Conservation (phyloP, 1,139 yeast species). For the Kodamaea sp. region DNA sequence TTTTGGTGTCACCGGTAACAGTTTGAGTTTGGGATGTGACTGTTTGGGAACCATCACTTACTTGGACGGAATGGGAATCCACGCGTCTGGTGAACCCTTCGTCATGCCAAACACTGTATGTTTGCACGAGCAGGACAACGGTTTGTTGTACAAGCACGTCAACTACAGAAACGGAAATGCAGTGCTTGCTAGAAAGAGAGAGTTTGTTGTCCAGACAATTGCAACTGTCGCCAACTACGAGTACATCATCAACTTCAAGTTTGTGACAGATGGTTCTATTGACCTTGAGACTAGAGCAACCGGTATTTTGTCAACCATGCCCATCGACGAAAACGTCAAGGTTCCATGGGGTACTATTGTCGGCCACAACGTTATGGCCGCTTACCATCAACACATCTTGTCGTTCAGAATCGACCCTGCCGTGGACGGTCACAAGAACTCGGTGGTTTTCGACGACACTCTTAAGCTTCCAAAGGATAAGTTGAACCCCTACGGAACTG, state of each 20-base stretch:
- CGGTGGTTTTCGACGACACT: conserved; percentile 76
- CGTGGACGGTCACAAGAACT: conserved; percentile 78
- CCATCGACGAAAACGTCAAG: conserved; percentile 71
- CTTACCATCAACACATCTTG: conserved; percentile 85
- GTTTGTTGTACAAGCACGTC: conserved; percentile 80
- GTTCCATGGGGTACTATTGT: conserved; percentile 86
- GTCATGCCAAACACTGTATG: conserved; percentile 75
- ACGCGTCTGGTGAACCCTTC: conserved; percentile 64
- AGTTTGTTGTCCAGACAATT: conserved; percentile 80
- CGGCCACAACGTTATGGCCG: conserved; percentile 85
- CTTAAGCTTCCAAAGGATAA: conserved; percentile 59
- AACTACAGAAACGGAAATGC: conserved; percentile 77
- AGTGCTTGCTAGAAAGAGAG: conserved; percentile 82
- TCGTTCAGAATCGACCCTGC: conserved; percentile 88
- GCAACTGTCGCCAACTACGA: conserved; percentile 92
- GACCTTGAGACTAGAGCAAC: conserved; percentile 87
- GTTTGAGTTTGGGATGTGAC: conserved; percentile 79
- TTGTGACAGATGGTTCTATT: conserved; percentile 82
- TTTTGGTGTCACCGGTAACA: conserved; percentile 78
- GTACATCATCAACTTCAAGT: conserved; percentile 74
- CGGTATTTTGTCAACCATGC: conserved; percentile 83
- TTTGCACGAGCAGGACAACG: conserved; percentile 87
- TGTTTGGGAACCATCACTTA: conserved; percentile 86
- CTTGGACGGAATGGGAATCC: conserved; percentile 64
- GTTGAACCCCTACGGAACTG: conserved; percentile 72